phyloP scores from a whole-genome alignment of 2,329 filamentous ascomycete species.

The Penicillium sp. region DNA sequence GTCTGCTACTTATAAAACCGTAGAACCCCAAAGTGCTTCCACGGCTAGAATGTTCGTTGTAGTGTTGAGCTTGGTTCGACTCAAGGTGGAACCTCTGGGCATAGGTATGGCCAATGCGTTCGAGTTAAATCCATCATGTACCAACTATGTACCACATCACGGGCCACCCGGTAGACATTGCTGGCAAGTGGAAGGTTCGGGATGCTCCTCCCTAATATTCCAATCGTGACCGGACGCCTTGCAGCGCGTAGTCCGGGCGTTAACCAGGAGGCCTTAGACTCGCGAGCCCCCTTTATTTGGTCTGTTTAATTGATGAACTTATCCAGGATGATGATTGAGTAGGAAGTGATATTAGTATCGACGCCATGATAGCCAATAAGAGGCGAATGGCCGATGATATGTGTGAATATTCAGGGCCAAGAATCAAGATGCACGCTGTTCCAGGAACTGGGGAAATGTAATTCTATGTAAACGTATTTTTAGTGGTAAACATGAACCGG shows the following conservation, averaged over 20 bases:
- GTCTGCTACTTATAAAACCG: background rate
- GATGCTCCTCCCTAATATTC: constrained; percentile 19
- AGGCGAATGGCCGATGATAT: constrained; percentile 6
- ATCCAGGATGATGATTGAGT: background rate
- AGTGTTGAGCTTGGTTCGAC: too few species aligned
- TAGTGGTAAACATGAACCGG: background rate
- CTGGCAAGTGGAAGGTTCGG: background rate
- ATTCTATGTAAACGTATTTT: background rate
- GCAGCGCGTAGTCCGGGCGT: constrained; percentile 14
- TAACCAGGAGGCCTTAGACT: constrained; percentile 10
- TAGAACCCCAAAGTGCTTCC: background rate
- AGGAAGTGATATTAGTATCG: constrained; percentile 20
- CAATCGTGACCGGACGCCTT: constrained; percentile 26
- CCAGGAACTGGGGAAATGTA: constrained; percentile 7
- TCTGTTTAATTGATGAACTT: constrained; percentile 2
- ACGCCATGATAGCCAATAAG: constrained; percentile 17
- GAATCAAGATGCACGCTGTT: too few species aligned
- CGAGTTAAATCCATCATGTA: too few species aligned
- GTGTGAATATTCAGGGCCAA: constrained; percentile 2
- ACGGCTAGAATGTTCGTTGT: background rate
- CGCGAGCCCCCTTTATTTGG: background rate
- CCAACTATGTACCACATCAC: constrained; percentile 9
- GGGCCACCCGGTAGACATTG: constrained; percentile 2
- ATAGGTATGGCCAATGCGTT: constrained; percentile 15
- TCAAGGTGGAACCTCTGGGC: background rate